Percentiles rank a stretch among this genome's conserved stretches.
phyloP scores from a whole-genome alignment of 2,329 filamentous ascomycete genomes.

The Zasmidium cellare region DNA sequence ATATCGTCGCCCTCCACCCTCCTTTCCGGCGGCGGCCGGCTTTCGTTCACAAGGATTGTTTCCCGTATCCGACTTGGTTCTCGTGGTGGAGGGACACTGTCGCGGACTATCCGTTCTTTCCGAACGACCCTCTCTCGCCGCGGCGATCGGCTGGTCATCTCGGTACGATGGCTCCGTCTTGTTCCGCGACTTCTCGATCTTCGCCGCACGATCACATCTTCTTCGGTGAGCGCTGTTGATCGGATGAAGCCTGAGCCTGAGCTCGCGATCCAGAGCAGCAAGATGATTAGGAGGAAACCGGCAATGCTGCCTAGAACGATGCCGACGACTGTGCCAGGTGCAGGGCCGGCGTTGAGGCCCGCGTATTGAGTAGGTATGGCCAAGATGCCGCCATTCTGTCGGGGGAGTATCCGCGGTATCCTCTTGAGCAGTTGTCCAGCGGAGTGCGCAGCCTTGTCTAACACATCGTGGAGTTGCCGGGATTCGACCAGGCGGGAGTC shows the following conservation, averaged over 20 bases:
- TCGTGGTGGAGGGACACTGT: constrained; percentile 26
- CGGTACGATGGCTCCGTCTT: constrained; percentile 27
- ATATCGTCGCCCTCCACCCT: constrained; percentile 54
- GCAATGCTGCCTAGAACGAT: constrained; percentile 58
- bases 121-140: constrained; percentile 34
- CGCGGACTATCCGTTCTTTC: constrained; percentile 36
- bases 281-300: constrained; percentile 55
- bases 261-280: constrained; percentile 49
- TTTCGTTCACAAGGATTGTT: constrained; percentile 46
- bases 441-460: constrained; percentile 6
- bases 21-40: constrained; percentile 30
- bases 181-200: constrained; percentile 27
- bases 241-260: constrained; percentile 32
- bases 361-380: constrained; percentile 65
- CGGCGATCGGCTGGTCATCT: constrained; percentile 33
- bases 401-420: constrained; percentile 15
- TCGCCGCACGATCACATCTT: constrained; percentile 34
- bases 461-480: constrained; percentile 22
- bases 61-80: constrained; percentile 32
- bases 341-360: constrained; percentile 52
- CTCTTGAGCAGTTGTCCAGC: constrained; percentile 7
- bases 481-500: constrained; percentile 31
- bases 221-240: constrained; percentile 29
- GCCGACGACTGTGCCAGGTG: constrained; percentile 59
- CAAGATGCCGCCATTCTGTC: constrained; percentile 25